These are phyloP conservation scores for Rosellinia necatrix DNA, from an alignment of 2,329 filamentous ascomycete genomes.

Conservation along the genomic window DNA sequence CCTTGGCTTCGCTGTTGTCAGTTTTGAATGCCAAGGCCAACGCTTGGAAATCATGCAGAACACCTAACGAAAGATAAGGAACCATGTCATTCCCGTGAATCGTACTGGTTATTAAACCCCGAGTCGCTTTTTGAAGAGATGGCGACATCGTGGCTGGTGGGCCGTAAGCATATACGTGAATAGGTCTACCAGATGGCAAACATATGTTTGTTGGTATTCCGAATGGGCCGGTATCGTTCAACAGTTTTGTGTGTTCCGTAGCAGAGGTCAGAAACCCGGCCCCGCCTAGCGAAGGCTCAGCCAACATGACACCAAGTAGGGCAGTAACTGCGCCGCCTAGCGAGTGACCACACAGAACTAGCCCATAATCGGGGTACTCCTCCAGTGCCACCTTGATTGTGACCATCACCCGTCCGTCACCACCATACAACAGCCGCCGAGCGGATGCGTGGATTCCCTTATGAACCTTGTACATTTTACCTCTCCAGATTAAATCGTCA, in stretches of 20 bases:
- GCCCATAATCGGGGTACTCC: constrained; percentile 70
- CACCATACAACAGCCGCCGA: constrained; percentile 67
- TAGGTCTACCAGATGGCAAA: constrained; percentile 69
- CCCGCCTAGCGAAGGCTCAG: constrained; percentile 61
- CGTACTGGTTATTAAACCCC: constrained; percentile 74
- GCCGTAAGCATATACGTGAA: constrained; percentile 81
- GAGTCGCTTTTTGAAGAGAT: constrained; percentile 69
- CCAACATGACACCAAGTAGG: constrained; percentile 71
- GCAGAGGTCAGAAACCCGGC: constrained; percentile 67
- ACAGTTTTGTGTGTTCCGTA: constrained; percentile 49
- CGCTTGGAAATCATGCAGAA: constrained; percentile 75
- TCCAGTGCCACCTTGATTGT: constrained; percentile 69
- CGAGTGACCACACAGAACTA: constrained; percentile 72
- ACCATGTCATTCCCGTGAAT: constrained; percentile 76
- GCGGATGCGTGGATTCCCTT: constrained; percentile 77
- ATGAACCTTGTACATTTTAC: constrained; percentile 69
- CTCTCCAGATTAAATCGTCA: constrained; percentile 67
- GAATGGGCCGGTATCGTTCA: constrained; percentile 37
- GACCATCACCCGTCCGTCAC: constrained; percentile 67
- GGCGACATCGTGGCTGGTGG: constrained; percentile 75
- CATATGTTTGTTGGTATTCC: constrained; percentile 45
- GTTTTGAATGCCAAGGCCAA: constrained; percentile 74
- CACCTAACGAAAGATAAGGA: constrained; percentile 72
- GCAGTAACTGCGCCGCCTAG: constrained; percentile 72
- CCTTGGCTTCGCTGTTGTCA: constrained; percentile 69